Evolutionary conservation across 2,329 filamentous ascomycete genomes (phyloP), one percentile per base, ranked within the genome.

Genomic region (Fusarium clavum): DNA sequence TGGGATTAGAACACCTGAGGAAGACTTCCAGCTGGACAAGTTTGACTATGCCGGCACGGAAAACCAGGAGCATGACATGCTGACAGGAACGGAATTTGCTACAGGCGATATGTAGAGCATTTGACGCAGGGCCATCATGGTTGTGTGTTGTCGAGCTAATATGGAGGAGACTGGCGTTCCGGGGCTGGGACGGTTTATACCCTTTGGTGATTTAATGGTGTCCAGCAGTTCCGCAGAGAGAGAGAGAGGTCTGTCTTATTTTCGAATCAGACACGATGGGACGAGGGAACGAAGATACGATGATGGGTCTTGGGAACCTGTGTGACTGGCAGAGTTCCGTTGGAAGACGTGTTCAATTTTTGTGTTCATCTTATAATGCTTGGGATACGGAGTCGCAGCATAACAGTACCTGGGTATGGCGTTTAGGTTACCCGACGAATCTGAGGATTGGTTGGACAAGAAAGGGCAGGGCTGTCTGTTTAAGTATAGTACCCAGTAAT

Each of bases 1-100:
- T 64, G 90, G 90, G 30, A 90, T 94, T 73, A 82, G 88, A 53
- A 90, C 88, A 7, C 88, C 89, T 1, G 89, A 91, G 56, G 89
- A 91, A 57, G 89, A 91, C 27, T 89, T 88, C 48, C 82, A 85
- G 2, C 84, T 88, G 77, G 86, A 87, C 55, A 90, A 90, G 75
- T 90, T 86, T 74, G 81, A 83, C 12, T 86, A 84, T 62, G 73
- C 80, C 14, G 78, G 77, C 40, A 65, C 76, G 27, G 80, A 82
- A 32, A 77, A 71, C 29, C 78, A 81, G 51, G 76, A 75, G 27
- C 77, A 81, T 57, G 73, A 69, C 30, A 71, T 82, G 67, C 80
- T 77, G 53, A 65, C 72, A 24, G 77, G 71, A 18, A 53, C 76
- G 29, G 81, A 79, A 24, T 69, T 81, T n/a, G 71, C 58, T 34